These are phyloP conservation scores for Remersonia thermophila DNA, from an alignment of 2,329 filamentous ascomycete genomes.

Conservation along the genomic window DNA sequence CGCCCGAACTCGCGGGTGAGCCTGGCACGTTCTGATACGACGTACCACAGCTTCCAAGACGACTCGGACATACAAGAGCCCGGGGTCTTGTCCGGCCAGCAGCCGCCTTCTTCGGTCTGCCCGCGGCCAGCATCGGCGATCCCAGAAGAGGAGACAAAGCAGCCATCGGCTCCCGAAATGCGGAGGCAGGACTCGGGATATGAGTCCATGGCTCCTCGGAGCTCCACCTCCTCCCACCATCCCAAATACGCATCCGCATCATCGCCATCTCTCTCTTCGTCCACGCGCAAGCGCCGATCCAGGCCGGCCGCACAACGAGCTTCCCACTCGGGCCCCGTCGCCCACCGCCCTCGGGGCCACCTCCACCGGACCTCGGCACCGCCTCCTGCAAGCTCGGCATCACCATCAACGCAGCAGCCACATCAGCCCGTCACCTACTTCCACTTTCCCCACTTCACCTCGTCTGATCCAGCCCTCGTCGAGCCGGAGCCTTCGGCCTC, in stretches of 20 bases:
- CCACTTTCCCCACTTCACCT: slow-evolving; percentile 31
- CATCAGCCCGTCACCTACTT: slow-evolving; percentile 31
- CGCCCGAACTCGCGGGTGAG: slow-evolving; percentile 27
- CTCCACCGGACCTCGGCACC: slow-evolving; percentile 11
- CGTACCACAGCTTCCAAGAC: slow-evolving; percentile 44
- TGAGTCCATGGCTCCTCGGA: slow-evolving; percentile 35
- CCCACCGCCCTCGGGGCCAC: slow-evolving; percentile 18
- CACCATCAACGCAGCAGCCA: slow-evolving; percentile 17
- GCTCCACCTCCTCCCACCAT: slow-evolving; percentile 23
- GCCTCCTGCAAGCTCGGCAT: slow-evolving; percentile 18
- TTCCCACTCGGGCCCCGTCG: slow-evolving; percentile 24
- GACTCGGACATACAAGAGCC: slow-evolving; percentile 37
- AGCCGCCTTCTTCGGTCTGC: slow-evolving; percentile 10
- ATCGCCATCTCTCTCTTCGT: slow-evolving; percentile 20
- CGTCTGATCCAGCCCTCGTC: slow-evolving; percentile 25
- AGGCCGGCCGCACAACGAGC: slow-evolving; percentile 32
- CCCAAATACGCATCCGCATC: slow-evolving; percentile 13
- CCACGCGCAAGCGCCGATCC: slow-evolving; percentile 24
- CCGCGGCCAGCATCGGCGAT: slow-evolving; percentile 5
- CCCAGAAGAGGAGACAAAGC: slow-evolving; percentile 20
- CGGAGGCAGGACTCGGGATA: slow-evolving; percentile 48
- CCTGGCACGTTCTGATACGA: slow-evolving; percentile 34
- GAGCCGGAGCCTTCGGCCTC: slow-evolving; percentile 10
- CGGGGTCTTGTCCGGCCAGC: slow-evolving; percentile 14
- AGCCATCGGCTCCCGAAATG: slow-evolving; percentile 31